A percentile compares a stretch with the other conserved stretches of the same genome.
These are phyloP conservation scores for Fraxinus floribunda DNA, from an alignment of 305 asterid genomes.

Conservation along the genomic window DNA sequence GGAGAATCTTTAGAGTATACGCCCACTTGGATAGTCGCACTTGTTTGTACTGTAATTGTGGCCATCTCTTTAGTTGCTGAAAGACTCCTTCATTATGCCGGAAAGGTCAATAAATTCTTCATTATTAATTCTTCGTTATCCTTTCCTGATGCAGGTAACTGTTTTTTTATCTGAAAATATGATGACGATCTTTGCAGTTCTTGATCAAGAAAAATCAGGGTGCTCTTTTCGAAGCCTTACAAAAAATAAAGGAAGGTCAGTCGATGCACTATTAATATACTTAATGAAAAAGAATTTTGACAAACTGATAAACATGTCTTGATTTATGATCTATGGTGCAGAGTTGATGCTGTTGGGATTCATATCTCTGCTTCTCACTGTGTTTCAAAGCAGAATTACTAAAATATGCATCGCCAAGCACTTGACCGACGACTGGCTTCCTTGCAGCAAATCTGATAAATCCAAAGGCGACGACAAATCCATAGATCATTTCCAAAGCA, in stretches of 20 bases:
- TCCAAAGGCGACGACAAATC: constrained; percentile 11
- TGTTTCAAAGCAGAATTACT: constrained; percentile 39
- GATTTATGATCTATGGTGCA: constrained; percentile 26
- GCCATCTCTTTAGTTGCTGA: constrained; percentile 60
- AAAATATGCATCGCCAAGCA: constrained; percentile 52
- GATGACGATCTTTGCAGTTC: constrained; percentile 33
- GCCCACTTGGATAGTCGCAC: constrained; percentile 73
- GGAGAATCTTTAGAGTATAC: constrained; percentile 48
- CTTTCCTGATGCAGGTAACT: background rate
- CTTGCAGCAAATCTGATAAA: constrained; percentile 36
- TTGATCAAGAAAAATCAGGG: constrained; percentile 51
- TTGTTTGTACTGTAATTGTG: constrained; percentile 63
- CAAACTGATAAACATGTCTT: background rate
- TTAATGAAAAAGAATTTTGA: background rate
- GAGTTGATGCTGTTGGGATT: constrained; percentile 78
- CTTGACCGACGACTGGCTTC: constrained; percentile 51
- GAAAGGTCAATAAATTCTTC: background rate
- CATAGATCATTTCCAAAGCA: constrained; percentile 31
- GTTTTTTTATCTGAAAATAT: background rate
- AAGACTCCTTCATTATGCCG: constrained; percentile 48
- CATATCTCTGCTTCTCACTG: constrained; percentile 62
- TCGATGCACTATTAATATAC: background rate
- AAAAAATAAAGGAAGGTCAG: constrained; percentile 69
- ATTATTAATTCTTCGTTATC: background rate
- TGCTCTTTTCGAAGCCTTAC: constrained; percentile 63